These are phyloP conservation scores for Houttuynia cordata DNA, from an alignment of 164 flowering plant genomes.

Conservation along the genomic window DNA sequence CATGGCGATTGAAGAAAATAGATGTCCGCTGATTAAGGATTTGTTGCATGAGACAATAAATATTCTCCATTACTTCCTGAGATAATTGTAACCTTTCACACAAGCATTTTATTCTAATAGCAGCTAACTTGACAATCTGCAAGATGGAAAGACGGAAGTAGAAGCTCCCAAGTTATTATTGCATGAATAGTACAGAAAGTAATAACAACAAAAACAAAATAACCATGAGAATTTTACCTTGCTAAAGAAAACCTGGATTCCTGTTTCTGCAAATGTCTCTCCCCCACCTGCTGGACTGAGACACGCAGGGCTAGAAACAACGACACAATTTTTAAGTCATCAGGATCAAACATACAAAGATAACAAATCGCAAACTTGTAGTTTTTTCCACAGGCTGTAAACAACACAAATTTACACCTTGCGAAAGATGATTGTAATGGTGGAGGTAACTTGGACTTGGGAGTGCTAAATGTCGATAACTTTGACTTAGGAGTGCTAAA, in stretches of 20 bases:
- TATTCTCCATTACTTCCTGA: conserved; percentile 67
- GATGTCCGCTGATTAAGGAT: conserved; percentile 60
- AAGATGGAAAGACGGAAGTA: neutral
- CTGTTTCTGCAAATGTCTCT: conserved; percentile 98
- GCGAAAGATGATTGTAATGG: conserved; percentile 83
- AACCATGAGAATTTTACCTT: conserved; percentile 38
- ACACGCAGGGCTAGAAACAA: conserved; percentile 64
- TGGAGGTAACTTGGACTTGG: conserved; percentile 56
- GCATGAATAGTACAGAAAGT: neutral
- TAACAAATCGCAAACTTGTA: neutral
- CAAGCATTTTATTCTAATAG: conserved; percentile 94
- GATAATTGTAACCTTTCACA: conserved; percentile 79
- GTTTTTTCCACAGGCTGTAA: neutral
- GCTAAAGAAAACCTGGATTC: conserved; percentile 67
- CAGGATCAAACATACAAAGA: neutral
- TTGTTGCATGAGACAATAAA: conserved; percentile 76
- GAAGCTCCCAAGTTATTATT: neutral
- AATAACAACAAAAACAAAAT: neutral
- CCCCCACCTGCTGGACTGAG: conserved; percentile 89
- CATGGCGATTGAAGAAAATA: conserved; percentile 80
- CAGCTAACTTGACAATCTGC: conserved; percentile 83
- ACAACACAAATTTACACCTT: conserved; percentile 31
- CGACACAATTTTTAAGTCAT: neutral
- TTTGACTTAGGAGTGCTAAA: conserved; percentile 56
- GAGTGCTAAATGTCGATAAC: conserved; percentile 39